These are phyloP conservation scores for Mucor racemosus DNA, from an alignment of 371 early-diverging fungal species.

Conservation along the genomic window DNA sequence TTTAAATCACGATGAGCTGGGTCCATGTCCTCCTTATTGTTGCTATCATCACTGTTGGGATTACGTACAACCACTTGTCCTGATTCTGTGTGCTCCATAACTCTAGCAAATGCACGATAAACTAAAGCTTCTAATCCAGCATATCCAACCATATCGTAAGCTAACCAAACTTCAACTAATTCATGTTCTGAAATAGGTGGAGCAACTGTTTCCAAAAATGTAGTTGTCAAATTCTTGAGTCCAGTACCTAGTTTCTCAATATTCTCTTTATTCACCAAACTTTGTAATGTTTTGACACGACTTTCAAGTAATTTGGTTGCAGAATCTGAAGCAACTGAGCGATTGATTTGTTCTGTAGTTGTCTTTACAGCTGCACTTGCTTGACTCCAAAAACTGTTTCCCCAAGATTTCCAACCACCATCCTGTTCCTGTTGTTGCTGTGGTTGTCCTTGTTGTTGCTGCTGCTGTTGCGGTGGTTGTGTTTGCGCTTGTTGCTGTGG, in stretches of 20 bases:
- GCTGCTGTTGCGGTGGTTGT: neutral
- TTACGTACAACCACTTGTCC: constrained; percentile 70
- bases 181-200: constrained; percentile 75
- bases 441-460: neutral
- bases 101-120: constrained; percentile 65
- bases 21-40: constrained; percentile 30
- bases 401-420: constrained; percentile 54
- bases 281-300: constrained; percentile 56
- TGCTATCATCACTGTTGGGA: constrained; percentile 41
- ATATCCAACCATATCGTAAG: constrained; percentile 70
- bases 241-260: constrained; percentile 62
- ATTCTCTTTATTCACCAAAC: constrained; percentile 64
- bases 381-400: constrained; percentile 54
- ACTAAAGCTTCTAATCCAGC: constrained; percentile 62
- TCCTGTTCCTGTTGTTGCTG: neutral
- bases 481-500: neutral
- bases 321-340: constrained; percentile 30
- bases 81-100: constrained; percentile 73
- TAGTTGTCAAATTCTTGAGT: constrained; percentile 31
- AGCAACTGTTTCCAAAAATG: constrained; percentile 67
- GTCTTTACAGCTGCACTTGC: constrained; percentile 57
- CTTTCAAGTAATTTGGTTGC: constrained; percentile 62
- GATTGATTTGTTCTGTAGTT: constrained; percentile 55
- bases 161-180: constrained; percentile 67
- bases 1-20: constrained; percentile 56